Percentiles rank a stretch among this genome's conserved stretches.
Evolutionary conservation across 257 asterid species (phyloP).

Genomic region (Solanum chmielewskii): DNA sequence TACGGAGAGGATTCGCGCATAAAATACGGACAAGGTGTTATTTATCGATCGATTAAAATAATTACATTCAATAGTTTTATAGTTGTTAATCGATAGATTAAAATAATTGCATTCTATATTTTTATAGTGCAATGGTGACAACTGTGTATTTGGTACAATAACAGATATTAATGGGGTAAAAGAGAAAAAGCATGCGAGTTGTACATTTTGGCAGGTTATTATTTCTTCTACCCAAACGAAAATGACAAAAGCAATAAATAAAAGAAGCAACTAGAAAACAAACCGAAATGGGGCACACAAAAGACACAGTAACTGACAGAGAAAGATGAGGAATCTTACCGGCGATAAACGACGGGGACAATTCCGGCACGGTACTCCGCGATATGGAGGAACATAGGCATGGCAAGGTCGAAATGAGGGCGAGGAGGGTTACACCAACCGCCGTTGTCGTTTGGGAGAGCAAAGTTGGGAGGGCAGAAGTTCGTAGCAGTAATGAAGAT

Average conservation of each 20-base stretch:
- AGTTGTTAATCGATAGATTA: neutral
- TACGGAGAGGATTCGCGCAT: neutral
- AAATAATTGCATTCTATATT: neutral
- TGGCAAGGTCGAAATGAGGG: slow-evolving; percentile 81
- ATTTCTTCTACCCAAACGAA: neutral
- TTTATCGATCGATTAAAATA: neutral
- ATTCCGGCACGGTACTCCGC: slow-evolving; percentile 91
- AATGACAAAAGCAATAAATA: neutral
- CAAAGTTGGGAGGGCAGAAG: slow-evolving; percentile 79
- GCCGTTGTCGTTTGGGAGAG: slow-evolving; percentile 68
- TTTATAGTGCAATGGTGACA: neutral
- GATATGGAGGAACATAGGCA: slow-evolving; percentile 89
- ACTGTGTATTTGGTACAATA: neutral
- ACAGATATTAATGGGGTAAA: neutral
- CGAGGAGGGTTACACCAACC: slow-evolving; percentile 97
- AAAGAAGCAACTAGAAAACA: neutral
- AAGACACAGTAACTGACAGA: neutral
- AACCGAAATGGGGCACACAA: neutral
- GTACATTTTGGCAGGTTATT: neutral
- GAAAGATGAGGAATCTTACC: slow-evolving; percentile 18
- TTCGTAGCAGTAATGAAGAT: slow-evolving; percentile 73
- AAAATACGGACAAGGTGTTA: neutral
- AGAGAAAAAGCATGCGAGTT: neutral
- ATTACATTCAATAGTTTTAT: neutral
- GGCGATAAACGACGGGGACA: slow-evolving; percentile 66